A percentile compares a stretch with the other conserved stretches of the same genome.
These are phyloP conservation scores for Cryptococcus sp. DNA, from an alignment of 1,284 basidiomycete genomes.

Conservation along the genomic window DNA sequence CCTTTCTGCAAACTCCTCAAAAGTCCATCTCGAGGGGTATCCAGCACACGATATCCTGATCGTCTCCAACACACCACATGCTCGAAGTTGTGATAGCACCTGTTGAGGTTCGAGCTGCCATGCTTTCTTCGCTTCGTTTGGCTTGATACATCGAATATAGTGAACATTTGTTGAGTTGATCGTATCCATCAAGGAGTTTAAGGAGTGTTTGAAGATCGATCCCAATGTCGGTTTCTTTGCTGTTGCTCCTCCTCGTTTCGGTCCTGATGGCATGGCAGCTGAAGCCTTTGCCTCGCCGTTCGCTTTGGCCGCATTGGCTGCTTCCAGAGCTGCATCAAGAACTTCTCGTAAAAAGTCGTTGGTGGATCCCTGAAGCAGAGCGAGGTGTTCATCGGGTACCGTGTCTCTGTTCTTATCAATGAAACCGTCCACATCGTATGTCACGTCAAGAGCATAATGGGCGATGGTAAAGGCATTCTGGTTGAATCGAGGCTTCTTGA, in stretches of 20 bases:
- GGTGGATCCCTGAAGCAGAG: constrained; percentile 74
- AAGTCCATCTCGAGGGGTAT: constrained; percentile 98
- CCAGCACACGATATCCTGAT: constrained; percentile 99
- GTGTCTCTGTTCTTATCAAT: constrained; percentile 99
- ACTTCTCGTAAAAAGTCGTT: constrained; percentile 94
- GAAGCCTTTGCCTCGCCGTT: constrained; percentile 27
- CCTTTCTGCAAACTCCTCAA: constrained; percentile 99
- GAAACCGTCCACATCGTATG: constrained; percentile 97
- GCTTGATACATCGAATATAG: constrained; percentile 99
- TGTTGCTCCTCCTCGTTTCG: constrained; percentile 51
- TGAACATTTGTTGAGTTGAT: constrained; percentile 97
- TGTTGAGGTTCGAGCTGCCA: constrained; percentile 98
- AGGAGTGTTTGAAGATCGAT: constrained; percentile 94
- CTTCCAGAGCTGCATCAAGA: constrained; percentile 77
- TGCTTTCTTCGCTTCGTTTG: constrained; percentile 91
- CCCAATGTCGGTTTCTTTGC: constrained; percentile 93
- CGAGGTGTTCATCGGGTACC: constrained; percentile 96
- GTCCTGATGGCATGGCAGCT: constrained; percentile 2
- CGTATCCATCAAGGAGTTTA: constrained; percentile 94
- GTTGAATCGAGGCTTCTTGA: constrained; percentile 97
- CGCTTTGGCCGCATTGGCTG: constrained; percentile 55
- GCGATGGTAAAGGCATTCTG: constrained; percentile 96
- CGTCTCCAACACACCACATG: constrained; percentile 98
- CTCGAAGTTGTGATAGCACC: constrained; percentile 89
- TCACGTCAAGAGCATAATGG: constrained; percentile 97